A percentile compares a stretch with the other conserved stretches of the same genome.
phyloP scores from a whole-genome alignment of 805 yeast genomes.

The Ogataea nonfermentans region DNA sequence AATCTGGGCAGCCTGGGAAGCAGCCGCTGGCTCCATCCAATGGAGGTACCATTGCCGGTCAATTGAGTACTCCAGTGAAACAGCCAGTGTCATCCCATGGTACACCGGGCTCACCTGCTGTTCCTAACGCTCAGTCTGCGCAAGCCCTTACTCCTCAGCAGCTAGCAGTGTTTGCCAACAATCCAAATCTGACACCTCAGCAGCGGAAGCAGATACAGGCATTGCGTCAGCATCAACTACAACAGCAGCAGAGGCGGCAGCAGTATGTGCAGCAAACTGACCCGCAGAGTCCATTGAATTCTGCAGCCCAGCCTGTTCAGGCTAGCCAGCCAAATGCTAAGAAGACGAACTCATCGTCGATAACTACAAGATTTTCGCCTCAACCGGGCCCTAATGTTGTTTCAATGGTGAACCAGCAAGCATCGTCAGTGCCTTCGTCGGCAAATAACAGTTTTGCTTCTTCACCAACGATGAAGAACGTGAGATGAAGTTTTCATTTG shows the following conservation, averaged over 20 bases:
- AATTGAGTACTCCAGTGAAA: slow-evolving; percentile 17
- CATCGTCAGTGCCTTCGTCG: slow-evolving; percentile 15
- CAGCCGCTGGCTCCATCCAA: slow-evolving; percentile 13
- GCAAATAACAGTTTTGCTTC: slow-evolving; percentile 17
- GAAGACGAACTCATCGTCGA: slow-evolving; percentile 22
- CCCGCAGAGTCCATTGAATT: slow-evolving; percentile 14
- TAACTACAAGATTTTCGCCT: slow-evolving; percentile 32
- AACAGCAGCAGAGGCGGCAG: slow-evolving; percentile 24
- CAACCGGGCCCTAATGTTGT: slow-evolving; percentile 27
- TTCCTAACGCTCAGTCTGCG: slow-evolving; percentile 1
- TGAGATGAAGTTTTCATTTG: slow-evolving; percentile 1
- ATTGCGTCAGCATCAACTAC: slow-evolving; percentile 36
- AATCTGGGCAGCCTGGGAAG: slow-evolving; percentile 17
- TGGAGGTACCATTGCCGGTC: slow-evolving; percentile 18
- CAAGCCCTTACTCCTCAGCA: slow-evolving; percentile 26
- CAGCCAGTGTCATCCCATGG: slow-evolving; percentile 13
- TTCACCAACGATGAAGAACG: slow-evolving; percentile 13
- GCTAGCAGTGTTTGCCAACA: slow-evolving; percentile 28
- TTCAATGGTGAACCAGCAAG: slow-evolving; percentile 14
- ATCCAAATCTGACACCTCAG: slow-evolving; percentile 43
- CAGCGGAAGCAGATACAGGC: slow-evolving; percentile 45
- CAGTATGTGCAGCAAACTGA: slow-evolving; percentile 17
- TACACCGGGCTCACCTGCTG: slow-evolving; percentile 2
- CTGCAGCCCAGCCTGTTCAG: slow-evolving; percentile 17
- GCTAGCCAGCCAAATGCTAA: slow-evolving; percentile 24